phyloP scores from a whole-genome alignment of 257 asterid species.

The Nicotiana knightiana region DNA sequence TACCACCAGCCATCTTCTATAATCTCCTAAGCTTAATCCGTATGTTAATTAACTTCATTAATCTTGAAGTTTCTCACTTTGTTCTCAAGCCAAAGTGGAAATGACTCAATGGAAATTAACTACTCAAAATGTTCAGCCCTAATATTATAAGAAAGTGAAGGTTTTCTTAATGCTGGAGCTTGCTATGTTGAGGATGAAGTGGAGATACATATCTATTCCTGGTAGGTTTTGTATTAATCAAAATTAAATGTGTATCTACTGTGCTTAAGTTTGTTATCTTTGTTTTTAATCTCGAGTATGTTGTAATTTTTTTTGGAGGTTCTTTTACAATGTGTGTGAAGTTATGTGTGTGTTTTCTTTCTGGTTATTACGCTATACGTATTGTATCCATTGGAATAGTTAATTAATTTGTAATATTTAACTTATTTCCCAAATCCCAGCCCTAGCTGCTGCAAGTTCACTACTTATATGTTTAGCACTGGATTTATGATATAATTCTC shows the following conservation, averaged over 20 bases:
- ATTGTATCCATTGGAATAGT: neutral
- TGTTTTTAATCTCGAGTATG: neutral
- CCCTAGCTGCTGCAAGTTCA: neutral
- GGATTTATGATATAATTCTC: too few species aligned
- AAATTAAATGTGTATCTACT: neutral
- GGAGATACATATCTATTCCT: neutral
- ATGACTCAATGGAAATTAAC: neutral
- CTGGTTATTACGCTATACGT: neutral
- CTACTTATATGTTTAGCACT: neutral
- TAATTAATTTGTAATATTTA: neutral
- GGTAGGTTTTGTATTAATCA: neutral
- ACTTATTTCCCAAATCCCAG: neutral
- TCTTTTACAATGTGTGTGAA: neutral
- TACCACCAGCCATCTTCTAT: conserved; percentile 25
- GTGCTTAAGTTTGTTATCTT: neutral
- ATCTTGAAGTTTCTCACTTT: neutral
- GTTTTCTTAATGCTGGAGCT: too few species aligned
- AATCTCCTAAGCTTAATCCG: neutral
- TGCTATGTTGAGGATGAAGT: neutral
- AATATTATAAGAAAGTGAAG: neutral
- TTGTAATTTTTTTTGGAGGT: neutral
- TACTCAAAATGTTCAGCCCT: neutral
- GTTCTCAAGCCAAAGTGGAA: neutral
- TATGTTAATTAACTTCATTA: neutral
- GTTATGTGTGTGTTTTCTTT: neutral